A percentile compares a stretch with the other conserved stretches of the same genome.
phyloP scores from a whole-genome alignment of 148 eudicot species.

The Vaccinium darrowii region DNA sequence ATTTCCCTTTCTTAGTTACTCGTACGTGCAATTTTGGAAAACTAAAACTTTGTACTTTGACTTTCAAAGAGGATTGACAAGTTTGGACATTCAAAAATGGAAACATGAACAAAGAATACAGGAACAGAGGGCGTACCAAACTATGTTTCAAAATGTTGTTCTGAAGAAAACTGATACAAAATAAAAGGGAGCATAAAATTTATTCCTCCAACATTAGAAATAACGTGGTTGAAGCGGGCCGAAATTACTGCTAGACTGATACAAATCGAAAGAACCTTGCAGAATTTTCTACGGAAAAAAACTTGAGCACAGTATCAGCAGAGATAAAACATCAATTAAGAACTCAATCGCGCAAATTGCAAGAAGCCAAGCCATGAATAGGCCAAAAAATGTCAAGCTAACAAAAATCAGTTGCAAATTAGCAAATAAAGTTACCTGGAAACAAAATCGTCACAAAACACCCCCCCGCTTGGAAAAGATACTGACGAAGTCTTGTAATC shows the following conservation, averaged over 20 bases:
- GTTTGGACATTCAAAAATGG: background rate
- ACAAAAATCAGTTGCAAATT: background rate
- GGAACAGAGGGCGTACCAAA: background rate
- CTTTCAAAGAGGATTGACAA: background rate
- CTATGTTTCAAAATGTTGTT: background rate
- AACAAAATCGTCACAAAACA: background rate
- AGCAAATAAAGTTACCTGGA: background rate
- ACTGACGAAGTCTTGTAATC: background rate
- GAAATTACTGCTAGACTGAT: background rate
- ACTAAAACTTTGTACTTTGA: background rate
- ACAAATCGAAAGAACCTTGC: background rate
- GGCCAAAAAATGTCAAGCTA: constrained; percentile 1
- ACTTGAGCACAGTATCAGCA: background rate
- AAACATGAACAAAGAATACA: background rate
- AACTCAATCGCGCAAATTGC: background rate
- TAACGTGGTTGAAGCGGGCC: background rate
- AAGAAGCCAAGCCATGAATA: background rate
- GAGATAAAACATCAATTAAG: background rate
- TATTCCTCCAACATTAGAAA: background rate
- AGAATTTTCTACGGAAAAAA: constrained; percentile 9
- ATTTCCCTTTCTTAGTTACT: background rate
- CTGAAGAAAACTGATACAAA: background rate
- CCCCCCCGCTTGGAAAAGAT: background rate
- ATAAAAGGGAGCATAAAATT: background rate
- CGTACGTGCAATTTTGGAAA: background rate